Conservation (phyloP, 306 rosid genomes). For the Betula pendula region DNA sequence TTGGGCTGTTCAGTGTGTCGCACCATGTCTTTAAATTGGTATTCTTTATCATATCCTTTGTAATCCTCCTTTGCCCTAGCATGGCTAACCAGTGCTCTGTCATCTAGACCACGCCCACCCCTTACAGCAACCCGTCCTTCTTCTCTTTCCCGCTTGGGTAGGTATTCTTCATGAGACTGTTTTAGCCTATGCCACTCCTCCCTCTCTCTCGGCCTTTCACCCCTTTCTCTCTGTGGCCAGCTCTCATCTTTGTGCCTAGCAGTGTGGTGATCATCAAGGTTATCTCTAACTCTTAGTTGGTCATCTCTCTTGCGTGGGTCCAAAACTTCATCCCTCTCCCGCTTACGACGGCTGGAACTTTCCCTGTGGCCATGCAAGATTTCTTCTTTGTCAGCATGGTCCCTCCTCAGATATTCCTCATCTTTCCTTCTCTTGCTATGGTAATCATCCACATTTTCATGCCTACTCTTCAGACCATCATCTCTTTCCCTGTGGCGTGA, state of each 20-base stretch:
- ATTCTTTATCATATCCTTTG: conserved; percentile 73
- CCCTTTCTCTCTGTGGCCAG: conserved; percentile 74
- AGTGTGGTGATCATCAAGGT: conserved; percentile 71
- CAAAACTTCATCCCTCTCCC: conserved; percentile 78
- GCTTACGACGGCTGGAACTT: conserved; percentile 56
- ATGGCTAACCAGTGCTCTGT: conserved; percentile 78
- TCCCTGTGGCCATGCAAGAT: conserved; percentile 64
- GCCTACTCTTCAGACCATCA: conserved; percentile 70
- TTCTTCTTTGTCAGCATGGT: conserved; percentile 79
- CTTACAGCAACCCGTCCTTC: conserved; percentile 71
- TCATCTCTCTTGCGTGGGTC: conserved; percentile 83
- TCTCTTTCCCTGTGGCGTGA: conserved; percentile 85
- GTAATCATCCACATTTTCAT: conserved; percentile 72
- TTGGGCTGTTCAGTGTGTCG: conserved; percentile 72
- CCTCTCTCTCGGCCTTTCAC: conserved; percentile 80
- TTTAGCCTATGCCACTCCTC: conserved; percentile 87
- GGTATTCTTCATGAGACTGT: conserved; percentile 74
- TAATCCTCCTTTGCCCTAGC: conserved; percentile 67
- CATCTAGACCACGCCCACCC: conserved; percentile 76
- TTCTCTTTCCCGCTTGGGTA: conserved; percentile 78
- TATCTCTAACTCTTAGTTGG: conserved; percentile 67
- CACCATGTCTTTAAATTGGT: conserved; percentile 59
- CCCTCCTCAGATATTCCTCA: conserved; percentile 77
- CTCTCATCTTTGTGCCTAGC: conserved; percentile 77
- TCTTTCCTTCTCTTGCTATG: conserved; percentile 88